Evolutionary conservation across 2,329 filamentous ascomycete genomes (phyloP).

Genomic region (Aspergillus udagawae): DNA sequence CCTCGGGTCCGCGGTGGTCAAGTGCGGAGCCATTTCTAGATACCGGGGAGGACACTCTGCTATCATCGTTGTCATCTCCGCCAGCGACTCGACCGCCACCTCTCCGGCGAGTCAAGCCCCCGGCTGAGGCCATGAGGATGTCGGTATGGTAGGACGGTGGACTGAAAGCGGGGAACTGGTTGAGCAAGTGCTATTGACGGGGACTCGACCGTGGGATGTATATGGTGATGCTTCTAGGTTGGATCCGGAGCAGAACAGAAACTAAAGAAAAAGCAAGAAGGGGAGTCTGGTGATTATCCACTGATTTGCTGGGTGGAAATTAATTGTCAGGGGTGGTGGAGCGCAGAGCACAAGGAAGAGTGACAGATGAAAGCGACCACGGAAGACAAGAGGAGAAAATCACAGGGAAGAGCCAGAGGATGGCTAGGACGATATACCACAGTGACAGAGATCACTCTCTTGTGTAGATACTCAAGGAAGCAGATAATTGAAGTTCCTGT

Average conservation of each 20-base stretch:
- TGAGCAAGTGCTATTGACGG: background rate
- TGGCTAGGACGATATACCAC: conserved; percentile 1
- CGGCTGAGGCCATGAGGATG: conserved; percentile 59
- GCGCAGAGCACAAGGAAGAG: background rate
- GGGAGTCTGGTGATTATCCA: background rate
- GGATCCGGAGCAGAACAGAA: background rate
- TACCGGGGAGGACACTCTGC: conserved; percentile 63
- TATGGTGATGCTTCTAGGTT: background rate
- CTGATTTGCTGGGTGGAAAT: conserved; percentile 9
- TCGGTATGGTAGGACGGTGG: conserved; percentile 2
- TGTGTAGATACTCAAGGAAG: background rate
- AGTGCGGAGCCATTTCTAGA: conserved; percentile 58
- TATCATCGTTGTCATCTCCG: conserved; percentile 60
- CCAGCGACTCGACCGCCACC: conserved; percentile 57
- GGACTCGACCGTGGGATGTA: background rate
- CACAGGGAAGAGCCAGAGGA: background rate
- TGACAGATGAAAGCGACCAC: background rate
- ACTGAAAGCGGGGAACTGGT: conserved; percentile 1
- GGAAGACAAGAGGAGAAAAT: background rate
- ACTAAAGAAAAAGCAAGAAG: background rate
- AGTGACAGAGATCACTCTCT: background rate
- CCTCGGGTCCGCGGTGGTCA: conserved; percentile 59
- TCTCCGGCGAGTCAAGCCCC: conserved; percentile 67
- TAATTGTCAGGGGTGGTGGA: conserved; percentile 20
- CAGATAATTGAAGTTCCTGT: background rate